Conservation (phyloP, 805 yeast genomes). For the Candida fluviatilis region DNA sequence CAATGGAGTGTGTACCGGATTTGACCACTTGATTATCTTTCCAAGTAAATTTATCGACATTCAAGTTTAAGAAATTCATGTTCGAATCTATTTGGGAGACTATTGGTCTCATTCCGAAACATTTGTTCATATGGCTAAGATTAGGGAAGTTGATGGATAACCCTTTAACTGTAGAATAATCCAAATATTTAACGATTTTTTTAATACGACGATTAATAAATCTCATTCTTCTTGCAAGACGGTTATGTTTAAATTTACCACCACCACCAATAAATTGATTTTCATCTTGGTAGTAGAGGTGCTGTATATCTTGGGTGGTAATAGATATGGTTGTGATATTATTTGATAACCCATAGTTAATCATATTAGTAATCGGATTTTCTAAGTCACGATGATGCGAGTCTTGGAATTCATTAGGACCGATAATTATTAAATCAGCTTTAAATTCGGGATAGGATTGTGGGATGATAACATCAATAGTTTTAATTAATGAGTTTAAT, state of each 20-base stretch:
- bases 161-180: not conserved
- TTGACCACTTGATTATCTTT: not conserved
- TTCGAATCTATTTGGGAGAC: not conserved
- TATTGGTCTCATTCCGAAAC: not conserved
- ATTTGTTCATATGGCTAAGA: not conserved
- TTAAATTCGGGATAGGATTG: constrained; percentile 18
- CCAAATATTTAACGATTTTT: constrained; percentile 15
- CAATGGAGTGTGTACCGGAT: not conserved
- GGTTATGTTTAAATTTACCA: constrained; percentile 15
- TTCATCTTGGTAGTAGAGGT: constrained; percentile 32
- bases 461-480: constrained; percentile 23
- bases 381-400: not conserved
- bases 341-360: constrained; percentile 6
- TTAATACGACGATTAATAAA: constrained; percentile 22
- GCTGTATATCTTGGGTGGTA: constrained; percentile 22
- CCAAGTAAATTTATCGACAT: not conserved
- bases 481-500: constrained; percentile 20
- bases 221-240: constrained; percentile 17
- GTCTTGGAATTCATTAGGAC: constrained; percentile 28
- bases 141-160: constrained; percentile 3
- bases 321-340: constrained; percentile 19
- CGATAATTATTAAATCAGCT: constrained; percentile 30
- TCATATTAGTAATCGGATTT: constrained; percentile 3
- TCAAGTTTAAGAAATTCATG: not conserved
- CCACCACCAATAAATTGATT: constrained; percentile 16